Base-by-base conservation (phyloP, 2,329 filamentous ascomycete species). In the Aspergillus sp. region DNA sequence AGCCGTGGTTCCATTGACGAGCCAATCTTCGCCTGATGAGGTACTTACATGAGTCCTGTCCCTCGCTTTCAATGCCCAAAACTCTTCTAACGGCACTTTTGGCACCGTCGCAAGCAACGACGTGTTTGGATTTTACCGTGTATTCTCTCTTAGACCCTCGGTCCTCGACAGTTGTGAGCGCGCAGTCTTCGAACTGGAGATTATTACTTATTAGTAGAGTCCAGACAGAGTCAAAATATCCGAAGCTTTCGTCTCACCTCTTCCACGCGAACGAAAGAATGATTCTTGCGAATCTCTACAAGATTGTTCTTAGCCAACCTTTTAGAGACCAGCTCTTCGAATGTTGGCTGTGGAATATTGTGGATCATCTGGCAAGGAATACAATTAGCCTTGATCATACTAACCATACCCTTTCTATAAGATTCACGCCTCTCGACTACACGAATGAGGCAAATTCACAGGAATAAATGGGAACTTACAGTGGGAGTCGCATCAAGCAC, bases 341-440 rank as follows among this genome's bases (percentile, higher is more conserved):
- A 69, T 1, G 52, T 58, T 5, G 69, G 69, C 36, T 73, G 68
- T 0, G 69, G 65, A 4, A 72, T 66, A 46, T 72, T 72, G 40
- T 71, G 68, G 27, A 73, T 68, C 68, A 71, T 71, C 57, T 57
- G 19, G n/a, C 3, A 12, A 28, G 6, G 7, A 5, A 5, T 19
- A 26, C 19, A 19, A 19, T 19, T 19, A 19, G 19, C 19, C 19
- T 19, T 19, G 19, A 19, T 19, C 19, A 19, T 19, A 19, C 19
- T 19, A 19, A 19, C 19, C 19, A 19, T 19, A 19, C 19, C 19
- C 19, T 2, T 19, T 2, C 1, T 19, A 19, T 19, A 19, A 19
- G 19, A 19, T 19, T 19, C 19, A 19, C 19, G 19, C 19, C 19
- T 19, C 19, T 19, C 19, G 19, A 19, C 19, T 19, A 2, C 19